A percentile compares a stretch with the other conserved stretches of the same genome.
These are phyloP conservation scores for Picochlorum sp. DNA, from an alignment of 139 green algal species.

Conservation along the genomic window DNA sequence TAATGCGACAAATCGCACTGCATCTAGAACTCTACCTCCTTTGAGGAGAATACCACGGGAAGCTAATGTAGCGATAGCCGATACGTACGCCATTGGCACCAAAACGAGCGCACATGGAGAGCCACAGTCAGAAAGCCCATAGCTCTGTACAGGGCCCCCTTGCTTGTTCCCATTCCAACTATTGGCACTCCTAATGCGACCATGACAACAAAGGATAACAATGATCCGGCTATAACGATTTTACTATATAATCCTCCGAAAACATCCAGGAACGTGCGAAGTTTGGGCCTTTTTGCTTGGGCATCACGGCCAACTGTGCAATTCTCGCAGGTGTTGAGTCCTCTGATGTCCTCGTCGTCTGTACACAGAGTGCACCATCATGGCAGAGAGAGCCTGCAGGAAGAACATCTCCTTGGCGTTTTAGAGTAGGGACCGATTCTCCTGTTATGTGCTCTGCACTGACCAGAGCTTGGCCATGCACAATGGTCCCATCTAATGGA, in stretches of 20 bases:
- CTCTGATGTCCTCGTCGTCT: constrained; percentile 26
- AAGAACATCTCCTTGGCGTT: constrained; percentile 14
- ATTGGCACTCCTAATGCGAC: constrained; percentile 36
- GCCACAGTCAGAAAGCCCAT: constrained; percentile 72
- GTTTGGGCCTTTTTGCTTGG: constrained; percentile 48
- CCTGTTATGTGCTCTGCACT: constrained; percentile 70
- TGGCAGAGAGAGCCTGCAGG: constrained; percentile 39
- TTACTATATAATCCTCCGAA: constrained; percentile 61
- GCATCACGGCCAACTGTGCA: constrained; percentile 59
- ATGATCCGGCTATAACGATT: constrained; percentile 46
- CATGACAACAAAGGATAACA: neutral
- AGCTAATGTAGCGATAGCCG: constrained; percentile 65
- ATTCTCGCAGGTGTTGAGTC: constrained; percentile 77
- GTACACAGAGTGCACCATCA: constrained; percentile 69
- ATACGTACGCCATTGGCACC: constrained; percentile 80
- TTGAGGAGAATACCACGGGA: constrained; percentile 63
- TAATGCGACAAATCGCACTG: constrained; percentile 39
- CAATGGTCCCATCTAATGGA: constrained; percentile 65
- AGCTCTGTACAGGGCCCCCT: constrained; percentile 69
- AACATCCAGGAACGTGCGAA: constrained; percentile 53
- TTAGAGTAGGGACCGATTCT: constrained; percentile 35
- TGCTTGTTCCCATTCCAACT: constrained; percentile 2
- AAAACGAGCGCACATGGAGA: constrained; percentile 81
- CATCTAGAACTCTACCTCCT: constrained; percentile 63
- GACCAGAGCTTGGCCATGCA: constrained; percentile 58